These are phyloP conservation scores for Sordaria brevicollis DNA, from an alignment of 495 filamentous ascomycete genomes.

Conservation along the genomic window DNA sequence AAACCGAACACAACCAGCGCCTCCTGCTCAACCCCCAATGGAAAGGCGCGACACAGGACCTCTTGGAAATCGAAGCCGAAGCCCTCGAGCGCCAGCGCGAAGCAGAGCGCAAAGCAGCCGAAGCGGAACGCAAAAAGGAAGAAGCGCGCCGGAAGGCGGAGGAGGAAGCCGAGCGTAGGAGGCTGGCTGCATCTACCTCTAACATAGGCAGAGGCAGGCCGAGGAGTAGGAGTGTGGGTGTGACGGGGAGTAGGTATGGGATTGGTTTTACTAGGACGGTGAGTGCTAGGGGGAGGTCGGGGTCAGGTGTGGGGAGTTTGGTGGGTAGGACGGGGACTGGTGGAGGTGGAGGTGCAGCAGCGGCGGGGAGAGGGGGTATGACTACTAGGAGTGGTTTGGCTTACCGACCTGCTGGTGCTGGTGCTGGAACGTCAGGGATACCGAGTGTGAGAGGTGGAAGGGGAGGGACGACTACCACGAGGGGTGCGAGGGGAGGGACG, in stretches of 20 bases:
- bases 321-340: not conserved
- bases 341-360: too few species aligned
- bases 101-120: conserved; percentile 59
- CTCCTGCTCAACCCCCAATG: conserved; percentile 79
- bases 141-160: conserved; percentile 59
- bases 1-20: conserved; percentile 94
- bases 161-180: conserved; percentile 54
- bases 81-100: conserved; percentile 57
- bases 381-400: not conserved
- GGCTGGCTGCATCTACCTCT: too few species aligned
- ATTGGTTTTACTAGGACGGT: conserved; percentile 19
- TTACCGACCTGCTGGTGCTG: not conserved
- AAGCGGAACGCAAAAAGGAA: conserved; percentile 65
- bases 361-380: not conserved
- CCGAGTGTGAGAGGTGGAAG: conserved; percentile 13
- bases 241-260: conserved; percentile 14
- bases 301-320: conserved; percentile 5
- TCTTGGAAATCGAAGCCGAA: conserved; percentile 74
- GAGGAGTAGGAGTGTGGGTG: conserved; percentile 9
- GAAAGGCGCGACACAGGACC: conserved; percentile 80
- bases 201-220: conserved; percentile 11
- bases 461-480: conserved; percentile 10
- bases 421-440: not conserved
- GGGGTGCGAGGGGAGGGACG: conserved; percentile 8
- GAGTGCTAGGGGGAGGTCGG: conserved; percentile 29